These are phyloP conservation scores for Phaeosphaeria sp. DNA, from an alignment of 2,329 filamentous ascomycete species.

Conservation along the genomic window DNA sequence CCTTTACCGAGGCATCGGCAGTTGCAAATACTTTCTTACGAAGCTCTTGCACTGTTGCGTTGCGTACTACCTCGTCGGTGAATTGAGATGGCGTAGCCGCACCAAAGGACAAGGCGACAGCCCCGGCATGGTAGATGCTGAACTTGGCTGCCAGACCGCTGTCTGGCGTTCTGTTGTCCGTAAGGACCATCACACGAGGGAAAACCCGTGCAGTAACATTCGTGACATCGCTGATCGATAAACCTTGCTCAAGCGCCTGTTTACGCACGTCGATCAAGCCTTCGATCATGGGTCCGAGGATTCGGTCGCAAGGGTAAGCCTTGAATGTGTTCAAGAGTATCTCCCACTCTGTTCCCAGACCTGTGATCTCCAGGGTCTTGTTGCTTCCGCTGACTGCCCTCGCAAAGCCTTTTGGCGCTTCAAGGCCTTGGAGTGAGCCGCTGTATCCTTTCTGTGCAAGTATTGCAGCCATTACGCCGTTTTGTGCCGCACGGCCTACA, in stretches of 20 bases:
- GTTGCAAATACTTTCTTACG: neutral
- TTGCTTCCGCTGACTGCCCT: neutral
- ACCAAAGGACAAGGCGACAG: neutral
- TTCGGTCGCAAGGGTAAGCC: neutral
- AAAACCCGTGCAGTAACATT: neutral
- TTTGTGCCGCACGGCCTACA: neutral
- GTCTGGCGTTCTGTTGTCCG: neutral
- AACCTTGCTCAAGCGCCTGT: neutral
- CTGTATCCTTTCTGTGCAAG: conserved; percentile 1
- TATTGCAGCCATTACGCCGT: neutral
- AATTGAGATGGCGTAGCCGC: neutral
- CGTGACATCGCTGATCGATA: neutral
- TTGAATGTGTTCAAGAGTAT: conserved; percentile 1
- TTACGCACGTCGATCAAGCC: neutral
- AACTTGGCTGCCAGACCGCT: neutral
- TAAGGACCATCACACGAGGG: neutral
- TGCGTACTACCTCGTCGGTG: neutral
- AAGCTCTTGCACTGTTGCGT: neutral
- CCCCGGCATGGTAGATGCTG: neutral
- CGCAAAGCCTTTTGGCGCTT: neutral
- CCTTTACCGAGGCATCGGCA: neutral
- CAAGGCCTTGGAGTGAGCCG: neutral
- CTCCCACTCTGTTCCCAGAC: neutral
- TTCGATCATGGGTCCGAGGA: neutral
- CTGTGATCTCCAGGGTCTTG: neutral